These are phyloP conservation scores for Hyphopichia khmerensis DNA, from an alignment of 1,139 yeast genomes.

Conservation along the genomic window DNA sequence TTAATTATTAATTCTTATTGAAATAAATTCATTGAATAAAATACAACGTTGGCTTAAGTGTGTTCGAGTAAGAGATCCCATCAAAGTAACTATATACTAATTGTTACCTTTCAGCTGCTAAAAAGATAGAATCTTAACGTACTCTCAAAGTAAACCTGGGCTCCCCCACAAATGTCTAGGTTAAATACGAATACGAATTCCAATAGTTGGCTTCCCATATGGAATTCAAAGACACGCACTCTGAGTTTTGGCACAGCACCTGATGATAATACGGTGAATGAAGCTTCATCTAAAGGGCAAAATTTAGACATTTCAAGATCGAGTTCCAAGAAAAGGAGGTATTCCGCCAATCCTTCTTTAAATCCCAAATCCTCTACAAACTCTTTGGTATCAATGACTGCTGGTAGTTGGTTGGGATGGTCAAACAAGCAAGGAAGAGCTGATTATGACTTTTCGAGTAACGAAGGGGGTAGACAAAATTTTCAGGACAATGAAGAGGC, in stretches of 20 bases:
- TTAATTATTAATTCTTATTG: too few species aligned
- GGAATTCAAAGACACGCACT: slow-evolving; percentile 4
- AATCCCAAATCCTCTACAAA: slow-evolving; percentile 15
- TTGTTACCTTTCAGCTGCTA: too few species aligned
- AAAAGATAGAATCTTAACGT: too few species aligned
- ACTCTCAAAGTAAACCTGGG: background rate
- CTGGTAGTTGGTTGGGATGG: slow-evolving; percentile 22
- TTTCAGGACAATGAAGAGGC: slow-evolving; percentile 10
- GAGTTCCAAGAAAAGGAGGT: background rate
- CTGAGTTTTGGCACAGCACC: background rate
- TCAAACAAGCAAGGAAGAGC: slow-evolving; percentile 7
- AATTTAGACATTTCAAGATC: background rate
- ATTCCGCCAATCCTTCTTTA: slow-evolving; percentile 1
- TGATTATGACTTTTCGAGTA: background rate
- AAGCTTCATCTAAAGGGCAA: background rate
- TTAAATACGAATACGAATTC: slow-evolving; percentile 4
- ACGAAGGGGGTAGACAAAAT: slow-evolving; percentile 4
- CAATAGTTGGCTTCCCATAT: slow-evolving; percentile 9
- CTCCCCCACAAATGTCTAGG: slow-evolving; percentile 1
- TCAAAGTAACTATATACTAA: too few species aligned
- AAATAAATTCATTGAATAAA: too few species aligned
- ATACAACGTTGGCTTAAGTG: too few species aligned
- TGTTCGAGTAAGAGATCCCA: too few species aligned
- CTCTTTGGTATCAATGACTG: slow-evolving; percentile 19
- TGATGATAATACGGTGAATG: background rate